A percentile compares a stretch with the other conserved stretches of the same genome.
Evolutionary conservation across 805 yeast species (phyloP).

Genomic region (Zygosaccharomyces lentus): DNA sequence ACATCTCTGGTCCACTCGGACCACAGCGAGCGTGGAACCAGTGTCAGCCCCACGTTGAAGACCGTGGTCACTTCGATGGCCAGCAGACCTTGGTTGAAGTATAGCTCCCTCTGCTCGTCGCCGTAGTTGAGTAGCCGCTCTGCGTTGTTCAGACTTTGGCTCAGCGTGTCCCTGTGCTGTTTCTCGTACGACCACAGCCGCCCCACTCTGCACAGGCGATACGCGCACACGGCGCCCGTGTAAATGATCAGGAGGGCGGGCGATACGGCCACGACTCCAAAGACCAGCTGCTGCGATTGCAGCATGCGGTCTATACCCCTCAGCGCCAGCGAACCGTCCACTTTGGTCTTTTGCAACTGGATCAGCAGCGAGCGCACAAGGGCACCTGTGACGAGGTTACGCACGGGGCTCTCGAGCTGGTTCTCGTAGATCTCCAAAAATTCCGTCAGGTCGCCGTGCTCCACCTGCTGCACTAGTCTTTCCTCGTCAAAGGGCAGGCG

Average conservation of each 20-base stretch:
- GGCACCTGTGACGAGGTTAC: conserved; percentile 58
- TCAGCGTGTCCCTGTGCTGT: conserved; percentile 22
- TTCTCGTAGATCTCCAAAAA: conserved; percentile 77
- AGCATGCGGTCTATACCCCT: conserved; percentile 86
- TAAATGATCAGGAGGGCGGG: conserved; percentile 66
- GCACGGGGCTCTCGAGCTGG: conserved; percentile 67
- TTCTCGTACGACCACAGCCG: conserved; percentile 26
- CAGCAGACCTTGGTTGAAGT: conserved; percentile 52
- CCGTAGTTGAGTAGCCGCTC: conserved; percentile 48
- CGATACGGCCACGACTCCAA: conserved; percentile 83
- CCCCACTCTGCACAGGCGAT: conserved; percentile 26
- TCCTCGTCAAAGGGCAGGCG: conserved; percentile 20
- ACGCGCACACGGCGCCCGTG: conserved; percentile 38
- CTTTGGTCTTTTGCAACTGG: conserved; percentile 94
- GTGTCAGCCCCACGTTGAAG: conserved; percentile 43
- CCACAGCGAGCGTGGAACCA: conserved; percentile 49
- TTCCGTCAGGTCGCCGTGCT: conserved; percentile 72
- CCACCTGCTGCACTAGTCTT: conserved; percentile 42
- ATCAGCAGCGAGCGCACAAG: conserved; percentile 74
- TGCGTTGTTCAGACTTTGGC: conserved; percentile 49
- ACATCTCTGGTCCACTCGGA: conserved; percentile 61
- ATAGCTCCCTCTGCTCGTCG: conserved; percentile 25
- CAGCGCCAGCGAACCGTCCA: conserved; percentile 87
- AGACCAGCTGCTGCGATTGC: conserved; percentile 89
- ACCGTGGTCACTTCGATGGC: conserved; percentile 63